Conservation (phyloP, 2,329 filamentous ascomycete genomes). For the Catunica adiposa region DNA sequence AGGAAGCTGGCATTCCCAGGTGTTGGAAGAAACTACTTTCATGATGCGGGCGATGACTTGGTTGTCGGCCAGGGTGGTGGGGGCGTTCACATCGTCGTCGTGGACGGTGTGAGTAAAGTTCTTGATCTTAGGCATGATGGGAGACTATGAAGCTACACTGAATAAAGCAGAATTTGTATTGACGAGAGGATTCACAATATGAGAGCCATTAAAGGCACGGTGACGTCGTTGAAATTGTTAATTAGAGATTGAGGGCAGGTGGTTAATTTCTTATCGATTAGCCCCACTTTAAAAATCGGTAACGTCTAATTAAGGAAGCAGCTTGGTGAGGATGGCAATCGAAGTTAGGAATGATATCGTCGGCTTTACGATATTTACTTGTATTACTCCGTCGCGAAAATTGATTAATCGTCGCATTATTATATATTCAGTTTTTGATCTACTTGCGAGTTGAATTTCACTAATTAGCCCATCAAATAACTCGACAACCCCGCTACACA, state of each 20-base stretch:
- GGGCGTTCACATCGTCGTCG: constrained; percentile 11
- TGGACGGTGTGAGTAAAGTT: constrained; percentile 13
- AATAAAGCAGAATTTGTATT: background rate
- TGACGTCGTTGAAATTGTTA: background rate
- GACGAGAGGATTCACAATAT: background rate
- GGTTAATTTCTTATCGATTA: background rate
- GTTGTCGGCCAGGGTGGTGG: constrained; percentile 22
- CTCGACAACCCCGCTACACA: background rate
- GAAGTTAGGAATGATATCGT: background rate
- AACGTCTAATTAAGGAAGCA: background rate
- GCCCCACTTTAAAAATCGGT: constrained; percentile 1
- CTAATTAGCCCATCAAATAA: background rate
- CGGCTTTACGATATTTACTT: background rate
- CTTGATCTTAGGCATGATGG: constrained; percentile 12
- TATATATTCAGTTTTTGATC: background rate
- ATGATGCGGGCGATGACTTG: constrained; percentile 61
- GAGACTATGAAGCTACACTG: too few species aligned
- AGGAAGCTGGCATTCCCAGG: constrained; percentile 65
- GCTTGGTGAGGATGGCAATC: background rate
- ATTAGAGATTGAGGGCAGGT: background rate
- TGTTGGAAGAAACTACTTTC: constrained; percentile 73
- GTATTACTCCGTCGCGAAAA: background rate
- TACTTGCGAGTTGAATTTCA: background rate
- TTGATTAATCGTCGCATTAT: background rate
- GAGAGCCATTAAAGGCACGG: background rate